Evolutionary conservation across 768 basidiomycete species (phyloP).

Genomic region (Cystofilobasidium macerans): DNA sequence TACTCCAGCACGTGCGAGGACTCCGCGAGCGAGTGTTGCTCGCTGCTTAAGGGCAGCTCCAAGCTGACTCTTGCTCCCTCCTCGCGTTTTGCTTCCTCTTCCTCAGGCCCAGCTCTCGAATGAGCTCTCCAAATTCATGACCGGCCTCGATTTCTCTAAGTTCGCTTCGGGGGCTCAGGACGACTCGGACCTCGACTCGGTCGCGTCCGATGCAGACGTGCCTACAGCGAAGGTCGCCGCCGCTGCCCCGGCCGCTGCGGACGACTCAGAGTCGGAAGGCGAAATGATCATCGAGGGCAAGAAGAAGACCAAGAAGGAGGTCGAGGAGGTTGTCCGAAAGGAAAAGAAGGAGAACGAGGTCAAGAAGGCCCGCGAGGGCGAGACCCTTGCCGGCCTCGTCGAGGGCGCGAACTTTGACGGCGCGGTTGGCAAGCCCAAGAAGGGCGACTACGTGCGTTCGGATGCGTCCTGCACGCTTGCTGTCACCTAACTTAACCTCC

Average conservation of each 20-base stretch:
- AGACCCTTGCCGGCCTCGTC: slow-evolving; percentile 8
- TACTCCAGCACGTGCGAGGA: background rate
- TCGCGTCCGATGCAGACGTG: slow-evolving; percentile 24
- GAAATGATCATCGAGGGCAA: slow-evolving; percentile 27
- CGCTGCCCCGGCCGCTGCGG: slow-evolving; percentile 26
- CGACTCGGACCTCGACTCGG: slow-evolving; percentile 9
- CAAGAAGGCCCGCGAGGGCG: slow-evolving; percentile 27
- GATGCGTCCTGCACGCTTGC: slow-evolving; percentile 26
- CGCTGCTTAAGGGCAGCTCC: no score
- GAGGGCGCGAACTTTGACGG: slow-evolving; percentile 10
- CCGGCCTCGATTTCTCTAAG: slow-evolving; percentile 20
- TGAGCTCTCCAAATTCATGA: slow-evolving; percentile 25
- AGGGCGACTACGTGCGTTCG: slow-evolving; percentile 22
- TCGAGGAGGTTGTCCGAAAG: slow-evolving; percentile 12
- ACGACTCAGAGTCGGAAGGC: slow-evolving; percentile 30
- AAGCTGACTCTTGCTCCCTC: background rate
- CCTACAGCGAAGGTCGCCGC: slow-evolving; percentile 32
- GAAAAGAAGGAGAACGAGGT: slow-evolving; percentile 12
- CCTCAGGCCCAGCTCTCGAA: slow-evolving; percentile 19
- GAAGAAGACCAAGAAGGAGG: slow-evolving; percentile 27
- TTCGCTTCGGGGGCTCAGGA: slow-evolving; percentile 2
- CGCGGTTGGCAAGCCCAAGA: slow-evolving; percentile 28
- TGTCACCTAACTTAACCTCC: slow-evolving; percentile 7
- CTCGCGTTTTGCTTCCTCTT: background rate
- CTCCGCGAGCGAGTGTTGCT: background rate